Evolutionary conservation across 2,329 filamentous ascomycete genomes (phyloP).

Genomic region (Colletotrichum musicola): DNA sequence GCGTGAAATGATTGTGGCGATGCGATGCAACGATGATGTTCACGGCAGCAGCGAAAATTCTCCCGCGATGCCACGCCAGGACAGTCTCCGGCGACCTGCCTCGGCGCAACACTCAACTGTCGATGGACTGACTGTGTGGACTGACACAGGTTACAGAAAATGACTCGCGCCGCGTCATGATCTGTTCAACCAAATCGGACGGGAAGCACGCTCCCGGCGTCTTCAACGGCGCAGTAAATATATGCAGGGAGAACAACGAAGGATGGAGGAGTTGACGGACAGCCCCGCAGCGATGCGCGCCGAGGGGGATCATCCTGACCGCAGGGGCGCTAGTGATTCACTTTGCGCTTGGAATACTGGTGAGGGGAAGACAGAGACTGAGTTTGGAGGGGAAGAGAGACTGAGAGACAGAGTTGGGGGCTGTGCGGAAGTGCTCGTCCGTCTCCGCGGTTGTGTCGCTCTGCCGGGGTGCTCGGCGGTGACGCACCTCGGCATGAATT

Average conservation of each 20-base stretch:
- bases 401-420: conserved; percentile 1
- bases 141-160: not conserved
- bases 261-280: not conserved
- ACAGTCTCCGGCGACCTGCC: conserved; percentile 1
- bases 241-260: not conserved
- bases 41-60: not conserved
- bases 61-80: not conserved
- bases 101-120: not conserved
- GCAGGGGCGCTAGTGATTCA: conserved; percentile 18
- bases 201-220: conserved; percentile 15
- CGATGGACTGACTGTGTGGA: not conserved
- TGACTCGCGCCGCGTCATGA: conserved; percentile 4
- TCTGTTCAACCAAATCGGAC: not conserved
- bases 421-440: conserved; percentile 9
- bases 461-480: not conserved
- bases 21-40: too few species aligned
- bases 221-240: conserved; percentile 1
- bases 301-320: conserved; percentile 4
- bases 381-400: too few species aligned
- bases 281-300: conserved; percentile 12
- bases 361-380: not conserved
- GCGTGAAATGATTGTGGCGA: not conserved
- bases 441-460: not conserved
- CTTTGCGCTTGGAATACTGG: not conserved
- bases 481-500: not conserved